Conservation (phyloP, 805 yeast genomes). For the Myxozyma mucilagina region DNA sequence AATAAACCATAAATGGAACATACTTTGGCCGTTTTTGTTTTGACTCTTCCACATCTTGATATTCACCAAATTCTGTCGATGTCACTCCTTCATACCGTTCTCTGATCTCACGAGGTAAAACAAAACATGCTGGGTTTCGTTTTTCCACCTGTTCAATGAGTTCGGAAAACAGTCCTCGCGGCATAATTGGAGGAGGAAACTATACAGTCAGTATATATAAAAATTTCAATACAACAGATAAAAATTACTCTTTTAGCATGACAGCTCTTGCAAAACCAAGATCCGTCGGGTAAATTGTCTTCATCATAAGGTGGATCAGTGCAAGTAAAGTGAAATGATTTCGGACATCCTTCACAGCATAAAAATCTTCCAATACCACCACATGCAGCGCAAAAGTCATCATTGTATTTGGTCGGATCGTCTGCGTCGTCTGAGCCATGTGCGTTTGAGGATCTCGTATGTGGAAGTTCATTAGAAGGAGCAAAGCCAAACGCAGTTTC, state of each 20-base stretch:
- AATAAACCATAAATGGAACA: background rate
- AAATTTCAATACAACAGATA: background rate
- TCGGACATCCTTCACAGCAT: conserved; percentile 93
- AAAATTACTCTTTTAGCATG: conserved; percentile 42
- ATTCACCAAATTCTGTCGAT: conserved; percentile 70
- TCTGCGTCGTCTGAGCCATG: conserved; percentile 35
- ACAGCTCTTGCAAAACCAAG: conserved; percentile 88
- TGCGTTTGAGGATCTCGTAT: conserved; percentile 37
- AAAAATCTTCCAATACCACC: conserved; percentile 85
- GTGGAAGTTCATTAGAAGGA: conserved; percentile 39
- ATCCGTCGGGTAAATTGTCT: conserved; percentile 73
- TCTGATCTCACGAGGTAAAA: conserved; percentile 66
- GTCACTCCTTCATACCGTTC: conserved; percentile 72
- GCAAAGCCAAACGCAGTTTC: conserved; percentile 50
- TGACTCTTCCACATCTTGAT: conserved; percentile 47
- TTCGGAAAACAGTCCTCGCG: conserved; percentile 51
- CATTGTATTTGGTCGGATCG: conserved; percentile 53
- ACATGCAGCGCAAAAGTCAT: conserved; percentile 89
- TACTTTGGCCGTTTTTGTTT: conserved; percentile 27
- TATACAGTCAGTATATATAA: too few relatives aligned
- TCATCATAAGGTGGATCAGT: conserved; percentile 87
- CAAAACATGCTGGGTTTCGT: conserved; percentile 65
- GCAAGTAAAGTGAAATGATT: conserved; percentile 88
- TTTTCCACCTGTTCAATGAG: conserved; percentile 59
- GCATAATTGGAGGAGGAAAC: conserved; percentile 42